Conservation (phyloP, 441 rosid genomes). For the Syzygium malaccense region DNA sequence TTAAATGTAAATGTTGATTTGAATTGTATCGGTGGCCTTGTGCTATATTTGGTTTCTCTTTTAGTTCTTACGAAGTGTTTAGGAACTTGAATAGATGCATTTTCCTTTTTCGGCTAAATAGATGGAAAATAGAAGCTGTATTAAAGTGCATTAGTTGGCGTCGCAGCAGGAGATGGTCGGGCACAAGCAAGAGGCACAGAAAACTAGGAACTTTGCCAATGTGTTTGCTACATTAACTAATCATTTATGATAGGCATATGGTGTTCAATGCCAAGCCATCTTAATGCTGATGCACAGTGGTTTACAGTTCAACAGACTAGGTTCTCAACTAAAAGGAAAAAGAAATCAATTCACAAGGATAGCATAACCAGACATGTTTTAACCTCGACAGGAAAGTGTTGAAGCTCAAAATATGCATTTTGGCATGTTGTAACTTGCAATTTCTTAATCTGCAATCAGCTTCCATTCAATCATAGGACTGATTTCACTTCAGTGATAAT, state of each 20-base stretch:
- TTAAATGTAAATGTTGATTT: neutral
- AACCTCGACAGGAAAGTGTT: neutral
- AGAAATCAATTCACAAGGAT: neutral
- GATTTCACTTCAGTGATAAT: neutral
- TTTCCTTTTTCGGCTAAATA: neutral
- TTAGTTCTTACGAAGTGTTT: neutral
- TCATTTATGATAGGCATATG: neutral
- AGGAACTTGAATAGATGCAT: neutral
- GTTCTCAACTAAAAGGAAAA: neutral
- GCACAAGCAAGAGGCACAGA: neutral
- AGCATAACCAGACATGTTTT: neutral
- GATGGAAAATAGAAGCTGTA: neutral
- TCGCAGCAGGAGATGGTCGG: neutral
- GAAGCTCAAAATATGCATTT: neutral
- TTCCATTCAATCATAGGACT: neutral
- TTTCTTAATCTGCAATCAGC: neutral
- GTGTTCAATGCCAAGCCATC: neutral
- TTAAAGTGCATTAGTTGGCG: neutral
- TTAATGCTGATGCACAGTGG: neutral
- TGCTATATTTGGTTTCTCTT: neutral
- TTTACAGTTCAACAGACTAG: neutral
- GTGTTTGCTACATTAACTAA: neutral
- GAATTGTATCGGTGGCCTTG: neutral
- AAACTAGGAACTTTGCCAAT: neutral
- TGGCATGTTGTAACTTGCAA: neutral